A percentile compares a stretch with the other conserved stretches of the same genome.
Conservation (phyloP, 106 monocot species). For the Dioscorea alata region DNA sequence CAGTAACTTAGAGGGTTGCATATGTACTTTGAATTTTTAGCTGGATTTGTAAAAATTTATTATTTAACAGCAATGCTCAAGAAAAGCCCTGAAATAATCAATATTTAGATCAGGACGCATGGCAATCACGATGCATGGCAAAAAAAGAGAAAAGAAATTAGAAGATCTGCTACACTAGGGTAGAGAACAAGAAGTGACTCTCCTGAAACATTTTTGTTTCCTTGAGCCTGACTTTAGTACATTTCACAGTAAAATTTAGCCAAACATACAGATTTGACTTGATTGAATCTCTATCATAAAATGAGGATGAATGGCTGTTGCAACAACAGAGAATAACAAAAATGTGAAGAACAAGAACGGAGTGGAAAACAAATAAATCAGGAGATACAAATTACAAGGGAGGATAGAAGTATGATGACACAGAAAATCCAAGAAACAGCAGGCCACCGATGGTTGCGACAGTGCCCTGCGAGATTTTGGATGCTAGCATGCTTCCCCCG, state of each 20-base stretch:
- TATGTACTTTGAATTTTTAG: too few relatives aligned
- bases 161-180: too few relatives aligned
- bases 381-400: conserved; percentile 47
- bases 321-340: neutral
- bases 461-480: conserved; percentile 83
- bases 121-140: neutral
- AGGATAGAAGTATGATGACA: conserved; percentile 91
- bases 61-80: too few relatives aligned
- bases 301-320: neutral
- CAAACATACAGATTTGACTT: neutral
- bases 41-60: too few relatives aligned
- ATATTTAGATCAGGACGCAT: neutral
- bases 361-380: too few relatives aligned
- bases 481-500: conserved; percentile 90
- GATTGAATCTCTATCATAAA: neutral
- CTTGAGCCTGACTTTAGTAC: neutral
- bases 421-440: conserved; percentile 75
- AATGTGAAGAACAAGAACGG: neutral
- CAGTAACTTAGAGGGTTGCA: too few relatives aligned
- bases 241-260: neutral
- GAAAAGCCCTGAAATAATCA: too few relatives aligned
- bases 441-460: conserved; percentile 80
- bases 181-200: too few relatives aligned
- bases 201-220: neutral
- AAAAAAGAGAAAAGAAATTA: neutral